These are phyloP conservation scores for Pestalotiopsis sp. DNA, from an alignment of 2,329 filamentous ascomycete species.

Conservation along the genomic window DNA sequence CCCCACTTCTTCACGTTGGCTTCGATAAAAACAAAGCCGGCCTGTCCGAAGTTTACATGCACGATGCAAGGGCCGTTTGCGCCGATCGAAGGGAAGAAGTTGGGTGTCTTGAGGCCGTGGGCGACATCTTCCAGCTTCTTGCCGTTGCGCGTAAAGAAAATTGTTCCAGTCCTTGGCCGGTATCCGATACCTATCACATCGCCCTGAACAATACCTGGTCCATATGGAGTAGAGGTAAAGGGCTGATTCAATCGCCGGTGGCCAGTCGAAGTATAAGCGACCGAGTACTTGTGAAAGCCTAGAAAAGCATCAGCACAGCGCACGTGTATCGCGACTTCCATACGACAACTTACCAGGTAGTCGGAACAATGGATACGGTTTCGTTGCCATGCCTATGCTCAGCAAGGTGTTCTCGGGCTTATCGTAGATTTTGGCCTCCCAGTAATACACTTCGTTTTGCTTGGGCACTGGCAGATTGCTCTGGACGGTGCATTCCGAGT, in stretches of 20 bases:
- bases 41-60: constrained; percentile 97
- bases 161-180: constrained; percentile 86
- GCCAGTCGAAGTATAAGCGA: constrained; percentile 88
- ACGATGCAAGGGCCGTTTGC: constrained; percentile 91
- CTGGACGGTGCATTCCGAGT: constrained; percentile 95
- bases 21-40: constrained; percentile 98
- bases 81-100: constrained; percentile 97
- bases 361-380: constrained; percentile 93
- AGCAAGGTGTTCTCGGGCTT: constrained; percentile 88
- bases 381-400: constrained; percentile 92
- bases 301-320: constrained; percentile 9
- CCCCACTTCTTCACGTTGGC: constrained; percentile 99
- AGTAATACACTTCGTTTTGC: constrained; percentile 99
- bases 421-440: constrained; percentile 98
- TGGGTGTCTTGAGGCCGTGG: constrained; percentile 90
- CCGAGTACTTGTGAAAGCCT: constrained; percentile 92
- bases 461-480: constrained; percentile 96
- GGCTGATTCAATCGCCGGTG: constrained; percentile 91
- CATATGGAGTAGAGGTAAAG: constrained; percentile 78
- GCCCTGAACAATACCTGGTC: constrained; percentile 83
- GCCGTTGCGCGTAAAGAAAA: constrained; percentile 98
- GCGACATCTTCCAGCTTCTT: constrained; percentile 95
- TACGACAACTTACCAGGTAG: constrained; percentile 73
- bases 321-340: constrained; percentile 1
- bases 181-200: constrained; percentile 97